Evolutionary conservation across 352 stramenopile species (phyloP).

Genomic region (Globisporangium alternatum): DNA sequence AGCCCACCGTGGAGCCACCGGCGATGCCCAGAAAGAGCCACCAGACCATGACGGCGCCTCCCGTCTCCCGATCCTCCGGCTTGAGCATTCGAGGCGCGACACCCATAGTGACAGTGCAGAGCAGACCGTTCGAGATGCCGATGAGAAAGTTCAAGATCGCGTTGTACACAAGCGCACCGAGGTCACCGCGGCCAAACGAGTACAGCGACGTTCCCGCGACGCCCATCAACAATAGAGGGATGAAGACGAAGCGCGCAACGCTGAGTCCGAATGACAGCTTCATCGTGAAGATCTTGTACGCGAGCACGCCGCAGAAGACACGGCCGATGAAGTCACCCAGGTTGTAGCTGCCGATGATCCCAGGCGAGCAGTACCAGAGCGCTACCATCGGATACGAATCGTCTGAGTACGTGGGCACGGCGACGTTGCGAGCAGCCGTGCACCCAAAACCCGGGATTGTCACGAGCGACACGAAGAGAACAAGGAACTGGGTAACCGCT

Average conservation of each 20-base stretch:
- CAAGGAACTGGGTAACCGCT: slow-evolving; percentile 42
- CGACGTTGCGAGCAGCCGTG: slow-evolving; percentile 31
- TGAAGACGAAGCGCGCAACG: slow-evolving; percentile 46
- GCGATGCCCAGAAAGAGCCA: slow-evolving; percentile 56
- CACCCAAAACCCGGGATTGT: slow-evolving; percentile 60
- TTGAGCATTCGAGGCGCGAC: slow-evolving; percentile 45
- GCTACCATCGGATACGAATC: slow-evolving; percentile 14
- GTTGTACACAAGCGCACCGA: slow-evolving; percentile 34
- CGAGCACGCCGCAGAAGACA: slow-evolving; percentile 38
- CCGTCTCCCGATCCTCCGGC: slow-evolving; percentile 53
- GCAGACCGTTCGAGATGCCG: slow-evolving; percentile 46
- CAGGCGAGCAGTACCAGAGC: slow-evolving; percentile 50
- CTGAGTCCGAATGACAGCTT: slow-evolving; percentile 38
- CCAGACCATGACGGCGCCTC: slow-evolving; percentile 52
- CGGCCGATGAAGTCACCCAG: slow-evolving; percentile 62
- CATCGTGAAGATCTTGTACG: slow-evolving; percentile 59
- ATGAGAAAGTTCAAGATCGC: slow-evolving; percentile 49
- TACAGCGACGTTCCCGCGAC: slow-evolving; percentile 53
- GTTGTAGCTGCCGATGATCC: slow-evolving; percentile 60
- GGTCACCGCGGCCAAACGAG: slow-evolving; percentile 32
- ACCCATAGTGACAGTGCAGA: slow-evolving; percentile 67
- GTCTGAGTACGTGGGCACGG: slow-evolving; percentile 21
- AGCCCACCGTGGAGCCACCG: slow-evolving; percentile 43
- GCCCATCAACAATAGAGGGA: slow-evolving; percentile 57
- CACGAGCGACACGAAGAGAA: slow-evolving; percentile 59